Conservation (phyloP, 176 grass and related monocot species). For the Oryza nivara region DNA sequence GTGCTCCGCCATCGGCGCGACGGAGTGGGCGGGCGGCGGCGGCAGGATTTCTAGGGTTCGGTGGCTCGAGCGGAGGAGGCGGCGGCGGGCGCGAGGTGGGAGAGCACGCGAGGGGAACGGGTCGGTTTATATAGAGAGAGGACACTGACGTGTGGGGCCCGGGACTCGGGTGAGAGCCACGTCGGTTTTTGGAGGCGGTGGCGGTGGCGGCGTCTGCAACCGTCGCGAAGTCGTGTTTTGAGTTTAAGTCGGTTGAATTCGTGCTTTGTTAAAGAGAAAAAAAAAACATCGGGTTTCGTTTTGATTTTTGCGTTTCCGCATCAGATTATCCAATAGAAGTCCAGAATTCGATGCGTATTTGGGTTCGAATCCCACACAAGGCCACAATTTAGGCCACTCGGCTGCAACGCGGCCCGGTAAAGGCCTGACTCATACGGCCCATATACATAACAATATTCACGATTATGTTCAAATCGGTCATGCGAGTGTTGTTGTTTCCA, state of each 20-base stretch:
- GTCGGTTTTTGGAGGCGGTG: background rate
- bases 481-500: too few relatives aligned
- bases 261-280: background rate
- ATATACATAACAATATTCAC: too few relatives aligned
- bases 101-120: background rate
- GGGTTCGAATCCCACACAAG: too few relatives aligned
- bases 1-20: slow-evolving; percentile 61
- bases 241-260: too few relatives aligned
- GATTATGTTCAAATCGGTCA: too few relatives aligned
- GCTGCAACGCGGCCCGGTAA: too few relatives aligned
- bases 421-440: too few relatives aligned
- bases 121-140: background rate
- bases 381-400: too few relatives aligned
- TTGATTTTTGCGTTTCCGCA: background rate
- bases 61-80: background rate
- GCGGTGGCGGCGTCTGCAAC: background rate
- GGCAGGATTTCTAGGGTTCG: slow-evolving; percentile 42
- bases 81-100: background rate
- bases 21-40: background rate
- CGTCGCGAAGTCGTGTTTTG: too few relatives aligned
- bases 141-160: background rate
- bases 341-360: too few relatives aligned
- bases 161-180: background rate
- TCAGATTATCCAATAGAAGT: too few relatives aligned
- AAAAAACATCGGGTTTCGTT: background rate